Percentiles rank a stretch among this genome's conserved stretches.
These are phyloP conservation scores for Fusarium sp. DNA, from an alignment of 2,329 filamentous ascomycete genomes.

Conservation along the genomic window DNA sequence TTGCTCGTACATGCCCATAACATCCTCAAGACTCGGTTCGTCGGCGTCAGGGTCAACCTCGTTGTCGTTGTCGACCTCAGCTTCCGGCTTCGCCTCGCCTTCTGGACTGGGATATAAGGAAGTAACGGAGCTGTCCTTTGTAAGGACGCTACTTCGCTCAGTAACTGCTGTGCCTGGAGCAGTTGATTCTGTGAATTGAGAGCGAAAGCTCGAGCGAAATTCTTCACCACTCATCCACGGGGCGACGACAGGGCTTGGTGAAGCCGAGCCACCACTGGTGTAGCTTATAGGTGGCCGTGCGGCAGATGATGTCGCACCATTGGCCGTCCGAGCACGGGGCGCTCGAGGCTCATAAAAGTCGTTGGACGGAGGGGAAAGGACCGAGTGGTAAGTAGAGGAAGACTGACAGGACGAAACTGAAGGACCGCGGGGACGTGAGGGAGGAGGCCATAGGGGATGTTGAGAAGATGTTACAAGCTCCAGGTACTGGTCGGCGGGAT, in stretches of 20 bases:
- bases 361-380: conserved; percentile 59
- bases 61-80: conserved; percentile 55
- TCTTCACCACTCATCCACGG: conserved; percentile 68
- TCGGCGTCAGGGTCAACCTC: conserved; percentile 61
- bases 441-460: conserved; percentile 59
- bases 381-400: conserved; percentile 57
- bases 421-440: conserved; percentile 59
- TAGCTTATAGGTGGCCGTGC: conserved; percentile 51
- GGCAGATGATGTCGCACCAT: conserved; percentile 45
- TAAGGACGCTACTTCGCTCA: conserved; percentile 85
- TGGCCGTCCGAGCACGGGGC: conserved; percentile 51
- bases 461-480: conserved; percentile 52
- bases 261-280: conserved; percentile 56
- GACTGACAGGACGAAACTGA: conserved; percentile 66
- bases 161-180: conserved; percentile 76
- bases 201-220: conserved; percentile 69
- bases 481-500: conserved; percentile 51
- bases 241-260: conserved; percentile 56
- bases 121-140: conserved; percentile 82
- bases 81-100: conserved; percentile 51
- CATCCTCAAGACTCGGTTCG: conserved; percentile 75
- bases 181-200: conserved; percentile 69
- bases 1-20: conserved; percentile 79
- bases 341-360: conserved; percentile 58
- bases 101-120: conserved; percentile 63